Conservation (phyloP, 441 rosid genomes). For the Brassica hybrid region DNA sequence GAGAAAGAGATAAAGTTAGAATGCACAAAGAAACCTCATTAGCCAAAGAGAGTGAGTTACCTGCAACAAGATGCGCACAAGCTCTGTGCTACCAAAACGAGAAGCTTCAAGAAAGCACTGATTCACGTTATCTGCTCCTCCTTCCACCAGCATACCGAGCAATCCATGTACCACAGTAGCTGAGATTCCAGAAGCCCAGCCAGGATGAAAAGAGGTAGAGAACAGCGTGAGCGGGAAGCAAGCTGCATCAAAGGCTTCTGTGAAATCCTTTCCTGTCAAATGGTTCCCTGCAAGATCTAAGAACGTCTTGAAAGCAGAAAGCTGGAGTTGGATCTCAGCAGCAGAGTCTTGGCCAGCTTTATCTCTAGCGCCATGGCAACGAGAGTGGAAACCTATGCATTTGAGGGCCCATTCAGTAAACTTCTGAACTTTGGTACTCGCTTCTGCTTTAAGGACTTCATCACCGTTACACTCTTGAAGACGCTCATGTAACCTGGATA, state of each 20-base stretch:
- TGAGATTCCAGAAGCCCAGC: constrained; percentile 94
- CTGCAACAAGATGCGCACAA: constrained; percentile 88
- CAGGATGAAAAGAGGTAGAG: constrained; percentile 88
- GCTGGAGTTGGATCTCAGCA: constrained; percentile 83
- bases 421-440: constrained; percentile 89
- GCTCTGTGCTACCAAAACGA: constrained; percentile 95
- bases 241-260: constrained; percentile 96
- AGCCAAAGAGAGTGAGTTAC: constrained; percentile 44
- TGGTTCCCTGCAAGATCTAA: constrained; percentile 86
- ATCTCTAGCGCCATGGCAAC: constrained; percentile 68
- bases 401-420: constrained; percentile 94
- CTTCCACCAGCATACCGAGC: constrained; percentile 87
- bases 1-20: constrained; percentile 28
- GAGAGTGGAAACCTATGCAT: constrained; percentile 89
- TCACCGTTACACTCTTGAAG: constrained; percentile 90
- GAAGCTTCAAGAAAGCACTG: constrained; percentile 98
- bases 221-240: constrained; percentile 93
- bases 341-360: constrained; percentile 68
- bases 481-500: constrained; percentile 84
- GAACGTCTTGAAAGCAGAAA: constrained; percentile 86
- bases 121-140: constrained; percentile 90
- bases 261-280: constrained; percentile 90
- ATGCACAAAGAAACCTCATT: neutral
- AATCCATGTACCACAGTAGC: constrained; percentile 86
- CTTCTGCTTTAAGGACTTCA: constrained; percentile 88